These are phyloP conservation scores for Carex arenaria DNA, from an alignment of 202 grass and related monocot species.

Conservation along the genomic window DNA sequence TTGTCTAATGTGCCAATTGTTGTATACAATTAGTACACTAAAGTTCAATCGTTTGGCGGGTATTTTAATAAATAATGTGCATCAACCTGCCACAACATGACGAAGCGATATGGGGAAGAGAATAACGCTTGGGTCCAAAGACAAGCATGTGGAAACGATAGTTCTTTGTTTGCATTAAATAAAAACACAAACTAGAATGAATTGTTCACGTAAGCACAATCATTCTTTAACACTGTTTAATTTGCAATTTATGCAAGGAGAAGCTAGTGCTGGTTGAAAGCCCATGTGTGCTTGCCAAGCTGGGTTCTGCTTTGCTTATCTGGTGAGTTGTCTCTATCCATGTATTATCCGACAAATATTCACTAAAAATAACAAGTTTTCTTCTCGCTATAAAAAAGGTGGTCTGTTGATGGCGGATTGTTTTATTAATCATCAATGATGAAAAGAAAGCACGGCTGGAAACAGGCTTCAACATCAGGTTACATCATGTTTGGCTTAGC, in stretches of 20 bases:
- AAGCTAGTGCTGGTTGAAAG: neutral
- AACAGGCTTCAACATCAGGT: neutral
- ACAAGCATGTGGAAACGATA: conserved; percentile 15
- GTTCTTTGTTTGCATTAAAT: conserved; percentile 16
- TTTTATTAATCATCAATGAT: conserved; percentile 8
- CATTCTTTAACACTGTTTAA: conserved; percentile 2
- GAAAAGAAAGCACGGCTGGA: neutral
- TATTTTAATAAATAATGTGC: neutral
- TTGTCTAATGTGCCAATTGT: neutral
- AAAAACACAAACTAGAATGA: neutral
- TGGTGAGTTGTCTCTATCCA: conserved; percentile 16
- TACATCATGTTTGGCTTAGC: neutral
- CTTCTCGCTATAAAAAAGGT: neutral
- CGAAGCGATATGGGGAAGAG: neutral
- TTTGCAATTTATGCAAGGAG: neutral
- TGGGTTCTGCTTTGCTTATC: conserved; percentile 19
- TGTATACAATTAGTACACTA: neutral
- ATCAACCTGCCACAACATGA: conserved; percentile 6
- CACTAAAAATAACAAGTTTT: neutral
- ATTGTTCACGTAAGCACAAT: neutral
- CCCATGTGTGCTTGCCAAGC: conserved; percentile 19
- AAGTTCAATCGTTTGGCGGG: neutral
- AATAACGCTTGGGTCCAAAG: conserved; percentile 6
- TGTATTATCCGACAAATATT: conserved; percentile 15
- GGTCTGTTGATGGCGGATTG: neutral